Evolutionary conservation across 2,329 filamentous ascomycete genomes (phyloP).

Genomic region (Aureobasidium uvarum): DNA sequence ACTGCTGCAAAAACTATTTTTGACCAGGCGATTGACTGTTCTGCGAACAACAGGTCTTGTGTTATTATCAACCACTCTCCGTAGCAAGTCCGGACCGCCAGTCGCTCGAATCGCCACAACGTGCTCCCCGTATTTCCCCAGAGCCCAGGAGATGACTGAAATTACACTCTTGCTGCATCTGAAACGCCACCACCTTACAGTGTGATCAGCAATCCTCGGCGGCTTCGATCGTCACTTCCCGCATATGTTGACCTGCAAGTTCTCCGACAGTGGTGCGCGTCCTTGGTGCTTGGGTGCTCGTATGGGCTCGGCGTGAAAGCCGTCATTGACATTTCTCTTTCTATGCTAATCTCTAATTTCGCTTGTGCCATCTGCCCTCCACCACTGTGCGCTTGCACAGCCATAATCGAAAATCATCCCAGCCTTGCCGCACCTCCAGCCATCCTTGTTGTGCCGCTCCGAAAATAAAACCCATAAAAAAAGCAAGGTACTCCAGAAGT

Average conservation of each 20-base stretch:
- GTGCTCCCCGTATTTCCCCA: constrained; percentile 10
- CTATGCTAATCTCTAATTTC: constrained; percentile 25
- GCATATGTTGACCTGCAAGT: constrained; percentile 20
- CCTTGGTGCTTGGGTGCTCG: not conserved
- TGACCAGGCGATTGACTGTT: not conserved
- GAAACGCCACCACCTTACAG: constrained; percentile 23
- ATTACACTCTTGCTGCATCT: constrained; percentile 8
- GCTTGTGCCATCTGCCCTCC: constrained; percentile 4
- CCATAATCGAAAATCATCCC: constrained; percentile 19
- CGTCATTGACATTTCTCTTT: constrained; percentile 19
- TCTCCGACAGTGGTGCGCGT: constrained; percentile 21
- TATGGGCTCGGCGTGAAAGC: constrained; percentile 8
- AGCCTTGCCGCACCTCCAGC: constrained; percentile 5
- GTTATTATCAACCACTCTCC: not conserved
- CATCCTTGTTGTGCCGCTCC: constrained; percentile 6
- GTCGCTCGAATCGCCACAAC: not conserved
- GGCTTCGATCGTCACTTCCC: constrained; percentile 14
- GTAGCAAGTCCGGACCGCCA: not conserved
- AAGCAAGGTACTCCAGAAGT: constrained; percentile 18
- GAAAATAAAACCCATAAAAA: constrained; percentile 5
- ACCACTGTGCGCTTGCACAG: constrained; percentile 6
- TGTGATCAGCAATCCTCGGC: constrained; percentile 21
- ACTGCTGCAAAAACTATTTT: not conserved
- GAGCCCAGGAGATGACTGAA: not conserved
- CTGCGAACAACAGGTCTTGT: not conserved